Percentiles rank a stretch among this genome's conserved stretches.
phyloP scores from a whole-genome alignment of 352 stramenopile genomes.

The Phytophthora sp. region DNA sequence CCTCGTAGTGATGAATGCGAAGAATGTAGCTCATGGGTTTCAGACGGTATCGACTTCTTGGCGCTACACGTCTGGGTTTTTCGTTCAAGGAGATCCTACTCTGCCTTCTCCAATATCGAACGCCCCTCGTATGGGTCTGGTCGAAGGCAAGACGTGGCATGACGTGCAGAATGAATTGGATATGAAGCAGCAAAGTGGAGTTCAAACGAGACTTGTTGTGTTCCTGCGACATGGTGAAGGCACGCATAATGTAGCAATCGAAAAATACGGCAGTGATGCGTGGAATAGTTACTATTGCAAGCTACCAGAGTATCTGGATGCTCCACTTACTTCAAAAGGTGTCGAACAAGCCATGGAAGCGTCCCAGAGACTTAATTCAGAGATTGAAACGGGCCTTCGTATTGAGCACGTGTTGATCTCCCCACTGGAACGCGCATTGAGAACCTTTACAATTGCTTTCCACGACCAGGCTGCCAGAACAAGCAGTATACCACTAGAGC shows the following conservation, averaged over 20 bases:
- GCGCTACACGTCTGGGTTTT: slow-evolving; percentile 21
- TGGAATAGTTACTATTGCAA: slow-evolving; percentile 37
- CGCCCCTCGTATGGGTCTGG: slow-evolving; percentile 29
- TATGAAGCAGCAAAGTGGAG: neutral
- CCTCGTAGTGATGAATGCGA: slow-evolving; percentile 6
- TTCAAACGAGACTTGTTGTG: slow-evolving; percentile 27
- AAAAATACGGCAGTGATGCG: slow-evolving; percentile 31
- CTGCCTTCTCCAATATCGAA: slow-evolving; percentile 11
- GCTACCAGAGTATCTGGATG: slow-evolving; percentile 30
- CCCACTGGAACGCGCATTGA: slow-evolving; percentile 25
- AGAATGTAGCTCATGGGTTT: neutral
- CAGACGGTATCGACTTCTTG: slow-evolving; percentile 4
- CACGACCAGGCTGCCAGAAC: slow-evolving; percentile 20
- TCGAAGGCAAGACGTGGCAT: slow-evolving; percentile 32
- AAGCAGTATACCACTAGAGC: slow-evolving; percentile 18
- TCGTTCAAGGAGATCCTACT: slow-evolving; percentile 23
- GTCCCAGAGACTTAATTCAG: slow-evolving; percentile 14
- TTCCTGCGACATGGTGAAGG: slow-evolving; percentile 37
- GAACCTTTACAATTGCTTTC: slow-evolving; percentile 30
- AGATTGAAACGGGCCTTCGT: slow-evolving; percentile 16
- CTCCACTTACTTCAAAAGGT: slow-evolving; percentile 21
- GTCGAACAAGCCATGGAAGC: slow-evolving; percentile 24
- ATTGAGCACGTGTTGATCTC: slow-evolving; percentile 32
- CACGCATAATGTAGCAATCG: slow-evolving; percentile 36
- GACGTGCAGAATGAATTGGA: slow-evolving; percentile 25